phyloP scores from a whole-genome alignment of 2,329 filamentous ascomycete genomes.

The Colletotrichum sp. region DNA sequence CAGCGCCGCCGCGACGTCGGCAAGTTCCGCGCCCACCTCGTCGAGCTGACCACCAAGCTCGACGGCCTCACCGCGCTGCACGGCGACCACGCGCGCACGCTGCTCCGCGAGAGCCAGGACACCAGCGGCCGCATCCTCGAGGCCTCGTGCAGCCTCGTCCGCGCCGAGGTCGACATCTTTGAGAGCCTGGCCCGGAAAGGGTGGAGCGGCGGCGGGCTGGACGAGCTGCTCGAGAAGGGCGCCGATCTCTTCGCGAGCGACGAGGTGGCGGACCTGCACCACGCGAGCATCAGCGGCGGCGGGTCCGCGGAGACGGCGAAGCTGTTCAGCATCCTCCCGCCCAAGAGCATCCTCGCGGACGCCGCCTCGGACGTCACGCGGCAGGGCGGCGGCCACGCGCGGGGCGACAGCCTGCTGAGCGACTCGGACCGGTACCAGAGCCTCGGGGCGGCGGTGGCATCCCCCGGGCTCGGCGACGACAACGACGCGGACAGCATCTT shows the following conservation, averaged over 20 bases:
- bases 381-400: slow-evolving; percentile 37
- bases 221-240: slow-evolving; percentile 69
- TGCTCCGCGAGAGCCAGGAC: slow-evolving; percentile 69
- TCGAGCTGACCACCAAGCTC: slow-evolving; percentile 65
- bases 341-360: slow-evolving; percentile 67
- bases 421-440: slow-evolving; percentile 63
- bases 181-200: slow-evolving; percentile 71
- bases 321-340: slow-evolving; percentile 69
- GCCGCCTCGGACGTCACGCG: slow-evolving; percentile 42
- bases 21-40: slow-evolving; percentile 66
- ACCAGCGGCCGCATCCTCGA: slow-evolving; percentile 67
- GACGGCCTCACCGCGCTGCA: slow-evolving; percentile 68
- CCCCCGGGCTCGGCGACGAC: slow-evolving; percentile 24
- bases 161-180: slow-evolving; percentile 74
- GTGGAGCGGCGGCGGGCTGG: slow-evolving; percentile 70
- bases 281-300: slow-evolving; percentile 29
- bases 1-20: slow-evolving; percentile 65
- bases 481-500: slow-evolving; percentile 52
- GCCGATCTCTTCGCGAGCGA: slow-evolving; percentile 63
- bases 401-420: slow-evolving; percentile 61
- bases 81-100: slow-evolving; percentile 61
- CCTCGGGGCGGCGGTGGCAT: slow-evolving; percentile 49
- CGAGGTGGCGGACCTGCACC: slow-evolving; percentile 30
- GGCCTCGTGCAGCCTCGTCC: slow-evolving; percentile 67
- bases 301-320: slow-evolving; percentile 43